Evolutionary conservation across 1,139 yeast species (phyloP).

Genomic region (Spathaspora sp.): DNA sequence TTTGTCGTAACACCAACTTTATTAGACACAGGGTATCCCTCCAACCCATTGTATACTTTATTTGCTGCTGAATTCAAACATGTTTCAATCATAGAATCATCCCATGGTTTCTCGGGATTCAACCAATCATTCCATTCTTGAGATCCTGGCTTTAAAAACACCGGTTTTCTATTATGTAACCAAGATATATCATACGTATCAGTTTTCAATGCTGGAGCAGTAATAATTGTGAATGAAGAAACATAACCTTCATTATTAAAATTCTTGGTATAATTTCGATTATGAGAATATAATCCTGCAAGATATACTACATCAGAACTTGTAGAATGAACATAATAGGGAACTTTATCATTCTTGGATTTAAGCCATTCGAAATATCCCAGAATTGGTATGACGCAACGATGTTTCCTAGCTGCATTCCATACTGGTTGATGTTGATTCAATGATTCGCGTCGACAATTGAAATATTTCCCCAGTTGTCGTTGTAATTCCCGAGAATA

Average conservation of each 20-base stretch:
- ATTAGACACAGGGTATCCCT: conserved; percentile 54
- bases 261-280: conserved; percentile 28
- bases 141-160: conserved; percentile 59
- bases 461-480: conserved; percentile 44
- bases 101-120: conserved; percentile 44
- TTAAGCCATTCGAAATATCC: conserved; percentile 87
- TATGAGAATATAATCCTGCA: conserved; percentile 69
- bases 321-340: conserved; percentile 63
- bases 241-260: conserved; percentile 26
- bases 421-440: conserved; percentile 46
- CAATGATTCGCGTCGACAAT: conserved; percentile 63
- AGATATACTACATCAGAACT: conserved; percentile 56
- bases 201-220: conserved; percentile 60
- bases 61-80: conserved; percentile 38
- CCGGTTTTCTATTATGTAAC: conserved; percentile 80
- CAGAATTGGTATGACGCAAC: conserved; percentile 75
- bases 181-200: conserved; percentile 52
- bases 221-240: conserved; percentile 68
- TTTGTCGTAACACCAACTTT: conserved; percentile 65
- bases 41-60: conserved; percentile 41
- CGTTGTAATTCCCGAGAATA: conserved; percentile 33
- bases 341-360: conserved; percentile 42
- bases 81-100: conserved; percentile 31
- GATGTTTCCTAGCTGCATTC: conserved; percentile 39
- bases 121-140: conserved; percentile 65